Evolutionary conservation across 2,329 filamentous ascomycete genomes (phyloP), one percentile per base, ranked within the genome.

Genomic region (Penicillium hordei): DNA sequence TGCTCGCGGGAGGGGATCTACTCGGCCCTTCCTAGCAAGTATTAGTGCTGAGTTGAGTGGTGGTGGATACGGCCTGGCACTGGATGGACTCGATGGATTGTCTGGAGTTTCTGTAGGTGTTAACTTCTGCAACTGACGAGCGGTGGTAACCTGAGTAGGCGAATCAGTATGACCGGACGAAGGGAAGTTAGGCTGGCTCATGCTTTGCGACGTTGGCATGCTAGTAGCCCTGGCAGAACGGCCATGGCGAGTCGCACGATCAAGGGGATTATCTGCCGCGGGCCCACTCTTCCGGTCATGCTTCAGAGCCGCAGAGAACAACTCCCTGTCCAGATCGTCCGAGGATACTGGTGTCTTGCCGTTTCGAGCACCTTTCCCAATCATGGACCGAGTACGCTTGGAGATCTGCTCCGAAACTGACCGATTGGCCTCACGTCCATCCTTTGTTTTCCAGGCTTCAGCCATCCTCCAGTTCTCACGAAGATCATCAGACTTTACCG

Each of bases 281-380:
- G 38, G 10, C 8, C 34, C 13, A 39, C 48, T 42, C 56, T 66
- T 65, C n/a, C 52, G 59, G n/a, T 61, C 64, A 21, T 63, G 55
- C 21, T 65, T 65, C 12, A 72, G 55, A 40, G 53, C 61, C 39
- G 69, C 64, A 21, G 69, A 61, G 44, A 72, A 70, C 12, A 62
- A 58, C 25, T 60, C 52, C 15, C 62, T 64, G 48, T 72, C 67
- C 17, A 72, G 52, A 44, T 72, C 68, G 21, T 52, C 44, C 15
- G 58, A 38, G 19, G 31, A 25, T 38, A 21, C 39, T 17, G 7
- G 23, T 17, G 23, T 49, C n/a, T 33, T 40, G 10, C 13, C 42
- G 40, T 48, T 49, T 13, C 48, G 31, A 36, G 48, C 12, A n/a
- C 44, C 21, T 15, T 56, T 49, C 10, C 56, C 51, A 49, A 49